Base-by-base conservation (phyloP, 305 asterid species). In the Fraxinus paxiana region DNA sequence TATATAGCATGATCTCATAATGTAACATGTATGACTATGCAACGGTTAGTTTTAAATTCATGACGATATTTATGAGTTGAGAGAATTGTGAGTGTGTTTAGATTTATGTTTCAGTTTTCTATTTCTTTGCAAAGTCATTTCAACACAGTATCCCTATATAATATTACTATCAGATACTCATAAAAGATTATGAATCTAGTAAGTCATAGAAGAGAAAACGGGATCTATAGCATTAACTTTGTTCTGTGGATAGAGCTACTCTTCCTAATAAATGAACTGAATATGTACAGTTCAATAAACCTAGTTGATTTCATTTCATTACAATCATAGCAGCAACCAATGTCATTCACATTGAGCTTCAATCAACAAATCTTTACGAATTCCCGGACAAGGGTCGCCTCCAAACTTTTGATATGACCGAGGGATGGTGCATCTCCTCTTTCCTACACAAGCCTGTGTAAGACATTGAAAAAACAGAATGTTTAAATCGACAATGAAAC, bases 371-470 rank as follows among this genome's bases (percentile, higher is more conserved):
- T 81, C 33, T 82, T 88, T 92, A 17, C 70, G 86, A 75, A 80
- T 83, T 82, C 92, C 93, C 6, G 90, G 91, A 46, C 92, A 89
- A 31, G 91, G 92, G 72, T 89, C 93, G 1, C 87, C 91, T 56
- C 95, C 93, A 77, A 90, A 90, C 73, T 6, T 78, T 84, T 75
- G 80, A 54, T 81, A 15, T 41, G 92, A 87, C 63, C 35, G 84
- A 79, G 89, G 89, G 61, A 92, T 77, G 5, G 89, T 75, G 81
- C 92, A 92, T 72, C 3, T 81, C 70, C 67, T 87, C 90, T 84
- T 91, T 85, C 92, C 92, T 73, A 87, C 74, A 79, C 95, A 93
- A 79, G 87, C 92, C 97, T 91, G 88, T 4, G 7, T 81, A 82
- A 48, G 63, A 73, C 81, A 81, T 63, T 65, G 72, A 24, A 77